Base-by-base conservation (phyloP, 202 grass and related monocot genomes). In the Elaeis oleifera region DNA sequence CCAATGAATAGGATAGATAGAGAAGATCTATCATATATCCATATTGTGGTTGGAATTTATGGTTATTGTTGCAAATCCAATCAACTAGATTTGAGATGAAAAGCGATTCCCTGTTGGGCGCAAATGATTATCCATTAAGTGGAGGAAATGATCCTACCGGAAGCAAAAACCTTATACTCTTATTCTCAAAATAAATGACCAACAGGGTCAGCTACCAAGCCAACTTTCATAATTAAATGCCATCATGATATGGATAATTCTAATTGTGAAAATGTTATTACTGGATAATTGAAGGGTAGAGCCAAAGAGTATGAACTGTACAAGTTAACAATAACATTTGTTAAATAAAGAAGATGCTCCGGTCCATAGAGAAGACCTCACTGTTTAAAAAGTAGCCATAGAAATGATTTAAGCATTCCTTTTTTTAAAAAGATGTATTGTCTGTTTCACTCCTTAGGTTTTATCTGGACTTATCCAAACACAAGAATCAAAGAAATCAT, bases 71-170 rank as follows among this genome's bases (percentile, higher is more conserved):
- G 6, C 16, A 61, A 72, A 72, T 61, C 1, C 56, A 61, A 61
- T 53, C 31, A 72, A 17, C 50, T 53, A 49, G 16, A 61, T 72
- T 72, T 28, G 19, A 61, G 56, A 61, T 49, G 44, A 59, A 25
- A 60, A 51, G 0, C 7, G 25, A 60, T 71, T 71, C 18, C 44
- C 54, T 20, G 16, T 59, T 53, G 56, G 39, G 22, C 31, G 13
- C 32, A 60, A 60, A 60, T 60, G 31, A 28, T 59, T 71, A 71
- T 51, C 69, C 32, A 49, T 49, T 59, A 71, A 59, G 69, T 5
- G 29, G 7, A 71, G 32, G 8, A 61, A 51, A 71, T 71, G 23
- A 9, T 60, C 61, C 51, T 50, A 71, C 18, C 51, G 51, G 68
- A 71, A 71, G 15, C n/a, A 64, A 5, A 9, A 16, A 24, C 2